Conservation (phyloP, 2,329 filamentous ascomycete genomes). For the Ophiostoma ips region DNA sequence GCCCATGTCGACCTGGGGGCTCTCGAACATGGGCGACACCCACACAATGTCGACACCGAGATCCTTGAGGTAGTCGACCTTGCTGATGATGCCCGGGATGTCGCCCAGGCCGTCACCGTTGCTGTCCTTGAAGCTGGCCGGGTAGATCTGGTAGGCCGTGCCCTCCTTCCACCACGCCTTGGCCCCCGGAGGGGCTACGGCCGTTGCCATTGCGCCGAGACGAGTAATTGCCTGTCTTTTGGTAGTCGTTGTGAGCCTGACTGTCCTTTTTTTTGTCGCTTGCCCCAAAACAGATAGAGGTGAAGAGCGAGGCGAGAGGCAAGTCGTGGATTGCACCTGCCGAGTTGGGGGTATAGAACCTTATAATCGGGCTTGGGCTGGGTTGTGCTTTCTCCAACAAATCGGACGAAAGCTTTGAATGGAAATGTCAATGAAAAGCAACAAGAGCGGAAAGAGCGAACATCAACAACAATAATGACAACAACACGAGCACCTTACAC, state of each 20-base stretch:
- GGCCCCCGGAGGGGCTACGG: neutral
- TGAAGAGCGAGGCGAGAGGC: neutral
- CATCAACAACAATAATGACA: neutral
- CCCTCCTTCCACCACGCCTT: conserved; percentile 15
- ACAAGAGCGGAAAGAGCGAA: neutral
- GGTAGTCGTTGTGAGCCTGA: neutral
- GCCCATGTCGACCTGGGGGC: conserved; percentile 43
- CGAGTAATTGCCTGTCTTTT: neutral
- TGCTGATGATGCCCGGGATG: conserved; percentile 48
- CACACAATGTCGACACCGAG: conserved; percentile 50
- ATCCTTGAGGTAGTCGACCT: conserved; percentile 48
- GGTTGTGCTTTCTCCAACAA: neutral
- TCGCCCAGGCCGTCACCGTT: conserved; percentile 51
- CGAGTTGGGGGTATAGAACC: neutral
- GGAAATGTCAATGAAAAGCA: no score
- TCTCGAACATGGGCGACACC: conserved; percentile 38
- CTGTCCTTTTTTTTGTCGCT: neutral
- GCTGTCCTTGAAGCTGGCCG: conserved; percentile 43
- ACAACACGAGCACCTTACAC: neutral
- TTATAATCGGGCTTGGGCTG: neutral
- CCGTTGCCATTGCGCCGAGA: neutral
- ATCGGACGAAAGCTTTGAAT: no score
- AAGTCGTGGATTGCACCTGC: neutral
- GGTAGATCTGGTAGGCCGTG: conserved; percentile 29
- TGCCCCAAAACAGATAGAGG: no score